A percentile compares a stretch with the other conserved stretches of the same genome.
These are phyloP conservation scores for Aspergillus fumigatus DNA, from an alignment of 2,329 filamentous ascomycete species.

Conservation along the genomic window DNA sequence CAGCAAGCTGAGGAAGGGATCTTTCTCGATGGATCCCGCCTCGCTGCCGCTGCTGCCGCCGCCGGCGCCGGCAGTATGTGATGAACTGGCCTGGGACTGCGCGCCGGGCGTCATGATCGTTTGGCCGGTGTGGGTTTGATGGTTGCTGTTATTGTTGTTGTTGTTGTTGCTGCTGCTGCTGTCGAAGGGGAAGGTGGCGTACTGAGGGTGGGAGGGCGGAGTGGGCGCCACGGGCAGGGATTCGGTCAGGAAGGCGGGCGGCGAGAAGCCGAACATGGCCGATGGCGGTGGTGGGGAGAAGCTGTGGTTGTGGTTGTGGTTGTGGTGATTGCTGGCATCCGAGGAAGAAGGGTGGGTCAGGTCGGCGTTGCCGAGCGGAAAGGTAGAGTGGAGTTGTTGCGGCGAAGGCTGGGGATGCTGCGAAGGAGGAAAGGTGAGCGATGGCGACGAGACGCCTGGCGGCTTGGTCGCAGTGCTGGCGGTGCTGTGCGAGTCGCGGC, in stretches of 20 bases:
- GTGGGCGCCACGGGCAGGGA: too few species aligned
- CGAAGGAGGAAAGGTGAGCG: not conserved
- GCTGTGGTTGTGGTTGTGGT: too few species aligned
- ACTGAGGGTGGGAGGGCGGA: too few species aligned
- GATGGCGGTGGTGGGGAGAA: too few species aligned
- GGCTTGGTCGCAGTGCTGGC: slow-evolving; percentile 3
- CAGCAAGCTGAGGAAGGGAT: slow-evolving; percentile 72
- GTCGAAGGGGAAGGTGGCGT: too few species aligned
- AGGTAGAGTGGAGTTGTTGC: not conserved
- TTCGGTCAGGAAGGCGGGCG: too few species aligned
- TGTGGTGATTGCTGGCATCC: not conserved
- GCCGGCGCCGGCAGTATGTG: slow-evolving; percentile 31
- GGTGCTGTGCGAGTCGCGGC: not conserved
- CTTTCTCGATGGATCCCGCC: slow-evolving; percentile 61
- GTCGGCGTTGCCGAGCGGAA: not conserved
- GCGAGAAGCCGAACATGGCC: too few species aligned
- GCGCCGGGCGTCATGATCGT: slow-evolving; percentile 32
- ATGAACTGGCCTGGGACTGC: slow-evolving; percentile 39
- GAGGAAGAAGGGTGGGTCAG: not conserved
- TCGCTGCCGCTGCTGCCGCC: slow-evolving; percentile 43
- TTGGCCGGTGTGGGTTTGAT: too few species aligned
- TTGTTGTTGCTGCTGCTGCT: too few species aligned
- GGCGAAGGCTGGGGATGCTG: too few species aligned
- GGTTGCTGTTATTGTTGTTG: too few species aligned
- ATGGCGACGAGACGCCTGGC: not conserved